Evolutionary conservation across 1,284 basidiomycete species (phyloP), one percentile per base, ranked within the genome.

Genomic region (Phylloporus sp.): DNA sequence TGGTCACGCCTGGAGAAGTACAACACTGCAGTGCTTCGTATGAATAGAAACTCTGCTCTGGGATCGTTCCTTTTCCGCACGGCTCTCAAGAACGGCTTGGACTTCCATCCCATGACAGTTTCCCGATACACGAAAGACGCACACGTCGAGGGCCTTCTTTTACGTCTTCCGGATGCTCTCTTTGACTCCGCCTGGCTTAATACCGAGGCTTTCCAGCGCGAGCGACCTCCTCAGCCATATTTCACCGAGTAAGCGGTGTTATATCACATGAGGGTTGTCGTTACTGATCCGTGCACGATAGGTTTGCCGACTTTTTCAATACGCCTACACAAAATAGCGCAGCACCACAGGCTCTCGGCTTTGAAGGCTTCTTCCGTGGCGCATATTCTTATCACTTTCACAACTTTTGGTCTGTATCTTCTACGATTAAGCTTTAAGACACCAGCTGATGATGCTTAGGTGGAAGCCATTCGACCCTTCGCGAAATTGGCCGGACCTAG

Each of bases 401-500:
- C 76, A 94, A 95, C 76, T 93, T 89, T 77, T 94, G 93, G 92
- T 91, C 66, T 70, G 84, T 53, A 64, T 8, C 49, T 58, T 52
- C 20, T 5, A 15, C 45, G 45, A 60, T 59, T 11, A n/a, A 23
- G 53, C 29, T 27, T 57, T 3, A 10, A 27, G 37, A 11, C 27
- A 3, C 45, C 23, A 15, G 35, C 63, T 69, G 49, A 70, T 27
- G 15, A 0, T 41, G 27, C 15, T 23, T 71, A 96, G 95, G 94
- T 97, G 96, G 96, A 90, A 93, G 69, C 94, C 95, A 4, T 97
- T 98, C 74, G 96, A 98, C 79, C 86, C 92, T 2, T 82, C 88
- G 12, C 90, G 95, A 25, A 95, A 97, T 78, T 98, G 90, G 88
- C 96, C 96, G 14, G 96, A 97, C 77, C 88, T 98, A 27, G 96